Percentiles rank a stretch among this genome's conserved stretches.
Evolutionary conservation across 148 eudicot species (phyloP).

Genomic region (Silene conica): DNA sequence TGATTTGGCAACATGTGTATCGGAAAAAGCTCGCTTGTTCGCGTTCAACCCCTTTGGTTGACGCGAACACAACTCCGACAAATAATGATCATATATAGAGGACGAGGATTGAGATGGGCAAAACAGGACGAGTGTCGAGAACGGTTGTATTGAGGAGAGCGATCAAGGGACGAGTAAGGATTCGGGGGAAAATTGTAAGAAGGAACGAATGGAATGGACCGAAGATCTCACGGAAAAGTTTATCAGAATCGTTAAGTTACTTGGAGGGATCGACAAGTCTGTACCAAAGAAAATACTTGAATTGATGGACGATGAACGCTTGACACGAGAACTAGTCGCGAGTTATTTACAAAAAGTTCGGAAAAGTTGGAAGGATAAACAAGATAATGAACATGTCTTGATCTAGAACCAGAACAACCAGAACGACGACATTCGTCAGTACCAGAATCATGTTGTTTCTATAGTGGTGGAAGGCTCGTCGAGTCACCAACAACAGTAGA

Average conservation of each 20-base stretch:
- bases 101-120: too few relatives aligned
- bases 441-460: too few relatives aligned
- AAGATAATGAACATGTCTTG: neutral
- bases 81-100: neutral
- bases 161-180: neutral
- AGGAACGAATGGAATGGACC: conserved; percentile 20
- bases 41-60: neutral
- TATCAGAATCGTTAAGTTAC: conserved; percentile 1
- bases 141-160: neutral
- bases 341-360: conserved; percentile 33
- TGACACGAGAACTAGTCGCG: conserved; percentile 24
- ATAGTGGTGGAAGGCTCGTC: neutral
- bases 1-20: conserved; percentile 31
- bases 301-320: neutral
- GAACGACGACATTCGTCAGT: too few relatives aligned
- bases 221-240: conserved; percentile 20
- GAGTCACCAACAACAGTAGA: too few relatives aligned
- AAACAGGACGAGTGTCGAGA: neutral
- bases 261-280: conserved; percentile 30
- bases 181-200: neutral
- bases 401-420: too few relatives aligned
- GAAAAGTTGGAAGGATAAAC: neutral
- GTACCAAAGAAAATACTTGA: conserved; percentile 28
- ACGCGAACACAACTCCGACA: too few relatives aligned
- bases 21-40: conserved; percentile 8